Base-by-base conservation (phyloP, 2,329 filamentous ascomycete genomes). In the Hypomyces perniciosus region DNA sequence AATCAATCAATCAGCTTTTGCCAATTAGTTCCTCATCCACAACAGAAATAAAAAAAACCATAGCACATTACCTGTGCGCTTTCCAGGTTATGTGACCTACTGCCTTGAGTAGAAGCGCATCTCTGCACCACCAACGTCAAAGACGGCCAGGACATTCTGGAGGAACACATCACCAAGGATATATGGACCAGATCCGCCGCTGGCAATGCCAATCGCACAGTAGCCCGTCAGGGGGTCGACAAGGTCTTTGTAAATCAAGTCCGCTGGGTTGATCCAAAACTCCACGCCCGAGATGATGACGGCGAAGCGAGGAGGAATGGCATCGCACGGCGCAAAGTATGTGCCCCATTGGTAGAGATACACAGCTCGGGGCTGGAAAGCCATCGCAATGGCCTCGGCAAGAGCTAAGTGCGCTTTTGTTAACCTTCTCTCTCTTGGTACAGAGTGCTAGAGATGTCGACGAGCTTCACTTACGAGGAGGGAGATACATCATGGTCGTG, bases 131-230 rank as follows among this genome's bases (percentile, higher is more conserved):
- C 73, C 73, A 12, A 75, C 62, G 52, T 77, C 72, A 57, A 75
- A 76, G 1, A 78, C 73, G 0, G 71, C 70, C 46, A 79, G 60
- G 2, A 75, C 73, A 49, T 75, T 79, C 59, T 77, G 71, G 53
- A 80, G 60, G 51, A 78, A 80, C 6, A 70, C 69, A 33, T 74
- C 71, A 0, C 77, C 76, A 31, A 80, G 59, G 27, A 79, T 72
- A 51, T 73, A 78, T 6, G 75, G 74, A 6, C 74, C 72, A 1
- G 64, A 55, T 0, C 69, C 71, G 1, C 74, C 74, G 43, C 63
- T 73, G 9, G 72, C 64, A 49, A 79, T 68, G 5, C 70, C 70
- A 31, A 75, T 69, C 54, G 75, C 72, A 58, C 77, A 80, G 45
- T 75, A 68, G 0, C 72, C 74, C 6, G 71, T 76, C 44, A 69